Conservation (phyloP, 2,329 filamentous ascomycete genomes). For the Dactylellina sp. region DNA sequence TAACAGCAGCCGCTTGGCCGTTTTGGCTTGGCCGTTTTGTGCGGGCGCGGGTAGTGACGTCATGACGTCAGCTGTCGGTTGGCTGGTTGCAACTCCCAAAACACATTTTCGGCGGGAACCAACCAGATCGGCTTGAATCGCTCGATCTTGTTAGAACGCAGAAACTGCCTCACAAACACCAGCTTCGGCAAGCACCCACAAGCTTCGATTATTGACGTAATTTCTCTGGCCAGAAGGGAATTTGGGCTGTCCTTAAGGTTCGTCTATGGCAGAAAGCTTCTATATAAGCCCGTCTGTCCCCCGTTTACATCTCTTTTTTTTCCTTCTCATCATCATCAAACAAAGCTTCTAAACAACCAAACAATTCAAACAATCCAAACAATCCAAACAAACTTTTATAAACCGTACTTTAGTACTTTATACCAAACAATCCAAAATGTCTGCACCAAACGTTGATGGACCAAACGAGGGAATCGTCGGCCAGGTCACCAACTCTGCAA, state of each 20-base stretch:
- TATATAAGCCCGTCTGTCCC: slow-evolving; percentile 42
- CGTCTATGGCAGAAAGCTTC: slow-evolving; percentile 4
- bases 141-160: background rate
- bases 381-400: slow-evolving; percentile 27
- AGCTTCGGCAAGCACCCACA: too few species aligned
- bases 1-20: slow-evolving; percentile 33
- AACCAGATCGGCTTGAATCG: slow-evolving; percentile 7
- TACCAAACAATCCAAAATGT: slow-evolving; percentile 51
- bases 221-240: background rate
- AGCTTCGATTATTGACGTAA: slow-evolving; percentile 35
- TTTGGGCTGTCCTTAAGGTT: background rate
- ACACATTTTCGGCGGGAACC: slow-evolving; percentile 8
- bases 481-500: slow-evolving; percentile 41
- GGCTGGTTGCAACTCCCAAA: slow-evolving; percentile 10
- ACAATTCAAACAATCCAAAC: slow-evolving; percentile 24
- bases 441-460: slow-evolving; percentile 52
- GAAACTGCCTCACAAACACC: slow-evolving; percentile 35
- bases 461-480: slow-evolving; percentile 56
- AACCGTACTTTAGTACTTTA: slow-evolving; percentile 16
- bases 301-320: slow-evolving; percentile 30
- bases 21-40: too few species aligned
- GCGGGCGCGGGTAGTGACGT: slow-evolving; percentile 47
- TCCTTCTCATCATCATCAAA: slow-evolving; percentile 47
- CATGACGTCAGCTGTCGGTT: slow-evolving; percentile 45
- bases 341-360: slow-evolving; percentile 26